Evolutionary conservation across 257 asterid species (phyloP), one percentile per base, ranked within the genome.

Genomic region (Lycium barbarum): DNA sequence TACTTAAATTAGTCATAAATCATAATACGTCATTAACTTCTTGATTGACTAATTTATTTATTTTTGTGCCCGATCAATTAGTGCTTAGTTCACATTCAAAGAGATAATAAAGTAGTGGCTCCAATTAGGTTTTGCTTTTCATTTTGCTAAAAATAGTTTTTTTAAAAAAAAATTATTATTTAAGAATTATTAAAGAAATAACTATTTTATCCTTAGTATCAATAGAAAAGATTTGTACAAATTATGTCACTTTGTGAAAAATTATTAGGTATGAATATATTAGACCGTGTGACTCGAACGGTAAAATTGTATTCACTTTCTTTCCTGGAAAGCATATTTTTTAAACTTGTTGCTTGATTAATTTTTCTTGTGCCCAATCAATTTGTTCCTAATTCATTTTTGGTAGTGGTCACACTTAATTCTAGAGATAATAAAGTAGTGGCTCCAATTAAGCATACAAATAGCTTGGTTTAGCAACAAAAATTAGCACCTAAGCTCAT

Each of bases 31-130:
- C 9, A 74, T 74, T 74, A 49, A 74, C 12, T 47, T 51, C 40
- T 73, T 45, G n/a, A 26, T 22, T 47, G 1, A 49, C 8, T 74
- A 22, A 36, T n/a, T 49, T 26, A 26, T 26, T 26, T 26, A 26
- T 49, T 51, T 2, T 22, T 51, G 22, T 67, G 20, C 11, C 74
- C 20, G 36, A 35, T 36, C 20, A 66, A 33, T 12, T 65, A 11
- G 43, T 74, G 81, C 61, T 20, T 74, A 73, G 61, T 73, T 74
- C 61, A 74, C 61, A 74, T 74, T 54, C 81, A 74, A 40, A 20
- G 7, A 22, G 12, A 8, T 47, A 14, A 47, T 72, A 45, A 72
- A 45, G 14, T 45, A 73, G 18, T 72, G 58, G 6, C 20, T 47
- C 61, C 36, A 74, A 74, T 68, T 76, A 7, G 22, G 26, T 76